Percentiles rank a stretch among this genome's conserved stretches.
Conservation (phyloP, 495 filamentous ascomycete genomes). For the Penicillium herquei region DNA sequence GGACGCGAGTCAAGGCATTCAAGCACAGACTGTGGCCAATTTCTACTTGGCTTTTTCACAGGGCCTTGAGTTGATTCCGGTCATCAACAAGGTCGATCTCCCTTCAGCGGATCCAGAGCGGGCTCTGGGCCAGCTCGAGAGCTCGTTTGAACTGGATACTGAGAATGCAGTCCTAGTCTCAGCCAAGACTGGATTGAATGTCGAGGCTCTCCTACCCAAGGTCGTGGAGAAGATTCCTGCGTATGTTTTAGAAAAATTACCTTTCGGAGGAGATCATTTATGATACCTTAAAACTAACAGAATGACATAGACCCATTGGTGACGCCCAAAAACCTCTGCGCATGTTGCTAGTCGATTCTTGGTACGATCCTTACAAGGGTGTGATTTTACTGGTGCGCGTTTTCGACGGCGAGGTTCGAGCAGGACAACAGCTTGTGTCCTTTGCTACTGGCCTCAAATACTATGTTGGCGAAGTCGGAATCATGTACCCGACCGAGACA, state of each 20-base stretch:
- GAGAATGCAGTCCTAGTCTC: constrained; percentile 80
- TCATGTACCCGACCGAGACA: constrained; percentile 90
- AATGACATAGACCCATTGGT: constrained; percentile 59
- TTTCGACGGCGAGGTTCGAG: constrained; percentile 81
- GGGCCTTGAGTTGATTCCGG: constrained; percentile 79
- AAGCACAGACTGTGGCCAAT: constrained; percentile 95
- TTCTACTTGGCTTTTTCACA: constrained; percentile 97
- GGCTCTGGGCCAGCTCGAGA: constrained; percentile 80
- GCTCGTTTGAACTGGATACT: constrained; percentile 83
- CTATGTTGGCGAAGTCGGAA: constrained; percentile 91
- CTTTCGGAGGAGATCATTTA: not conserved
- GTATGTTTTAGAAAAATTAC: constrained; percentile 33
- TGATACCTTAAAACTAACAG: constrained; percentile 16
- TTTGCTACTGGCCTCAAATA: constrained; percentile 87
- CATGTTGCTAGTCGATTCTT: constrained; percentile 91
- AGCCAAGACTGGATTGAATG: constrained; percentile 89
- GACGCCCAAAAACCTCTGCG: constrained; percentile 67
- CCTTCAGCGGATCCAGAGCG: constrained; percentile 80
- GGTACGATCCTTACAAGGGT: constrained; percentile 94
- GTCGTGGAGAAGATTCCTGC: constrained; percentile 83
- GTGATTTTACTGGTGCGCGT: constrained; percentile 89
- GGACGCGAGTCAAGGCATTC: constrained; percentile 89
- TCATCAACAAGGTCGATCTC: constrained; percentile 95
- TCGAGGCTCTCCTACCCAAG: constrained; percentile 73
- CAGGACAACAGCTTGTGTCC: constrained; percentile 79